Percentiles rank a stretch among this genome's conserved stretches.
Conservation (phyloP, 2,329 filamentous ascomycete genomes). For the Talaromyces pinophilus region DNA sequence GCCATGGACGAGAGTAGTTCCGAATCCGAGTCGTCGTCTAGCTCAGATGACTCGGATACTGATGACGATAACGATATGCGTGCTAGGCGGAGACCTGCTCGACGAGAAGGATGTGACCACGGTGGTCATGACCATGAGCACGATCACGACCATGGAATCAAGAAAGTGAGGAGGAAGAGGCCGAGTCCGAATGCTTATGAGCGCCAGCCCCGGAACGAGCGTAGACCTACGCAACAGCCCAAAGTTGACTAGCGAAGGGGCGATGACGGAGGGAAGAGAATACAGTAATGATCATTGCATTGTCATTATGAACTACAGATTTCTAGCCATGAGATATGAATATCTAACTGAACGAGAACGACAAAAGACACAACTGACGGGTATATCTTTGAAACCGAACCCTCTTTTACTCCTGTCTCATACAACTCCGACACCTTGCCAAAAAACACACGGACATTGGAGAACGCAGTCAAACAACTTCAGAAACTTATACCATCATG, state of each 20-base stretch:
- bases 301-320: conserved; percentile 14
- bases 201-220: conserved; percentile 42
- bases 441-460: background rate
- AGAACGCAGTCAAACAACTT: background rate
- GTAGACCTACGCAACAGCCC: conserved; percentile 6
- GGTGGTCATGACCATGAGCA: conserved; percentile 26
- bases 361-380: conserved; percentile 16
- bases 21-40: conserved; percentile 53
- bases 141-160: conserved; percentile 26
- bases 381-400: conserved; percentile 20
- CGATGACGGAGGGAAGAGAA: background rate
- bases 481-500: conserved; percentile 40
- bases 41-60: conserved; percentile 33
- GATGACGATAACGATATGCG: conserved; percentile 23
- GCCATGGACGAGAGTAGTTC: conserved; percentile 77
- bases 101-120: conserved; percentile 24
- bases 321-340: conserved; percentile 17
- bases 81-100: conserved; percentile 23
- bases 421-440: background rate
- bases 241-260: background rate
- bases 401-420: background rate
- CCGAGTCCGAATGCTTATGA: conserved; percentile 52
- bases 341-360: background rate
- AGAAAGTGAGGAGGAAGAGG: conserved; percentile 31
- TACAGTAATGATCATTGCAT: background rate